phyloP scores from a whole-genome alignment of 2,329 filamentous ascomycete genomes.

The Cadophora gregata region DNA sequence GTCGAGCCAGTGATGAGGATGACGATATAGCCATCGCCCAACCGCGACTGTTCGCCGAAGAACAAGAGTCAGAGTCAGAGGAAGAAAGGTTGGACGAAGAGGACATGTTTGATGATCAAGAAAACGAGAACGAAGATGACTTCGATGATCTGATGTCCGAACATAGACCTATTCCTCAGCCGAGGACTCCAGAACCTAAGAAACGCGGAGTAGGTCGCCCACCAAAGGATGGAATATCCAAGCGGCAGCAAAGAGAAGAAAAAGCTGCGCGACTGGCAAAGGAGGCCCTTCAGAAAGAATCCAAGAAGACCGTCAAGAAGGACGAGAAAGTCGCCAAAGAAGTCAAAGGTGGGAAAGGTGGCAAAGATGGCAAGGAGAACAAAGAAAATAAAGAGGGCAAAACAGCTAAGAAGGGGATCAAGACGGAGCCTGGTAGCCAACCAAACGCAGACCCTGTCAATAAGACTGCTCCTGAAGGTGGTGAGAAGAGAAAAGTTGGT shows the following conservation, averaged over 20 bases:
- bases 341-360: background rate
- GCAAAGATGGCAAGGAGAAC: slow-evolving; percentile 49
- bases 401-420: slow-evolving; percentile 55
- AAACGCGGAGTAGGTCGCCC: slow-evolving; percentile 77
- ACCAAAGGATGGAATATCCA: slow-evolving; percentile 84
- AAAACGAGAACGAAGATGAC: slow-evolving; percentile 34
- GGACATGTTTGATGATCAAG: slow-evolving; percentile 29
- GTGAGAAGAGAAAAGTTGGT: slow-evolving; percentile 67
- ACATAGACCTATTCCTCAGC: slow-evolving; percentile 1
- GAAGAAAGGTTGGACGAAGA: slow-evolving; percentile 42
- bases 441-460: background rate
- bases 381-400: slow-evolving; percentile 48
- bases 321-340: slow-evolving; percentile 63
- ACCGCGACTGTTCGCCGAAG: slow-evolving; percentile 19
- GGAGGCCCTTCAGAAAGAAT: slow-evolving; percentile 51
- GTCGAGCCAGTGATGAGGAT: slow-evolving; percentile 31
- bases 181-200: slow-evolving; percentile 33
- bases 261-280: slow-evolving; percentile 53
- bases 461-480: slow-evolving; percentile 43
- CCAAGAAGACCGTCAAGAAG: slow-evolving; percentile 17
- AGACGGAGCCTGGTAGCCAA: slow-evolving; percentile 10
- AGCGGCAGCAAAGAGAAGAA: slow-evolving; percentile 65
- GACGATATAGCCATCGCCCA: slow-evolving; percentile 30
- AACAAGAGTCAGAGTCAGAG: slow-evolving; percentile 29
- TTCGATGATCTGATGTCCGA: slow-evolving; percentile 28